A percentile compares a stretch with the other conserved stretches of the same genome.
Evolutionary conservation across 2,329 filamentous ascomycete species (phyloP).

Genomic region (Aspergillus novoparasiticus): DNA sequence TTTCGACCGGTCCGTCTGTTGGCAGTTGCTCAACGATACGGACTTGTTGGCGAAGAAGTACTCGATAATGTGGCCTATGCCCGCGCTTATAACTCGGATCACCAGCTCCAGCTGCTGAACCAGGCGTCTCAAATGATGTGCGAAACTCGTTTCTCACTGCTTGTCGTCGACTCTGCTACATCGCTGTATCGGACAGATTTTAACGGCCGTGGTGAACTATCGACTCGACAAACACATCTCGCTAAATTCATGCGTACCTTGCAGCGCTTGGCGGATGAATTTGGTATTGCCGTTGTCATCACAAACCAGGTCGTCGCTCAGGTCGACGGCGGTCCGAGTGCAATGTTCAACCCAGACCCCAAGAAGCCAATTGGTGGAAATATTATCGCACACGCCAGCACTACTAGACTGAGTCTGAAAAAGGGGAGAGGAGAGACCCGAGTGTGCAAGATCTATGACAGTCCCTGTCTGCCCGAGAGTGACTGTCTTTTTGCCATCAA

Average conservation of each 20-base stretch:
- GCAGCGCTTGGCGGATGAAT: constrained; percentile 64
- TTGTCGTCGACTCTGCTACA: constrained; percentile 95
- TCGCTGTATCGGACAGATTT: constrained; percentile 96
- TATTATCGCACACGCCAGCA: constrained; percentile 97
- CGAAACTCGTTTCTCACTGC: constrained; percentile 92
- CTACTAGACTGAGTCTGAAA: constrained; percentile 89
- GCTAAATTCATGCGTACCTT: constrained; percentile 54
- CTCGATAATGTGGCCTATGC: constrained; percentile 98
- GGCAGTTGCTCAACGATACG: constrained; percentile 90
- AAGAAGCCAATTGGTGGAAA: constrained; percentile 99
- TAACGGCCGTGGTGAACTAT: constrained; percentile 92
- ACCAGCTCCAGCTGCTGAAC: constrained; percentile 91
- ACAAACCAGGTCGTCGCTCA: constrained; percentile 99
- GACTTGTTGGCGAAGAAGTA: constrained; percentile 93
- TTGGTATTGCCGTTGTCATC: constrained; percentile 97
- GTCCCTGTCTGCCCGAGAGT: constrained; percentile 92
- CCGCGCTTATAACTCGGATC: constrained; percentile 96
- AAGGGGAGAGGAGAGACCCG: constrained; percentile 94
- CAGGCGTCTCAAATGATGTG: constrained; percentile 99
- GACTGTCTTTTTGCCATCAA: constrained; percentile 97
- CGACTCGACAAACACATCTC: constrained; percentile 72
- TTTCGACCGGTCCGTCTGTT: constrained; percentile 90
- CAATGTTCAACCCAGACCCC: constrained; percentile 99
- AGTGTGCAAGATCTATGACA: constrained; percentile 99
- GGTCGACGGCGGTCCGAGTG: constrained; percentile 90